Evolutionary conservation across 805 yeast species (phyloP), one percentile per base, ranked within the genome.

Genomic region (Metschnikowia kunwiensis): DNA sequence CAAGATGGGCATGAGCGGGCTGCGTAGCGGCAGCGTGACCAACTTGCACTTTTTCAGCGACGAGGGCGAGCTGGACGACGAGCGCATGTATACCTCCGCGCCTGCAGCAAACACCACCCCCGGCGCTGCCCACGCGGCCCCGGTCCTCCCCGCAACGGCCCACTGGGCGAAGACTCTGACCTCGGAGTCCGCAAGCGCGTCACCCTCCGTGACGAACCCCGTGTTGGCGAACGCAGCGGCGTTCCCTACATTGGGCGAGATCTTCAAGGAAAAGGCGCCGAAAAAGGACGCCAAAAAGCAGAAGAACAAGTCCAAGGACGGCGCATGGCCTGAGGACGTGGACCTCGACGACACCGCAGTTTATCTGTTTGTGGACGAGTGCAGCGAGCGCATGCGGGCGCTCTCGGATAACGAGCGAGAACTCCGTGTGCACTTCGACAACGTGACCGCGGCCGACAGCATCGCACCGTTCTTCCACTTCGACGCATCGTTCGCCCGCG

Each of bases 121-220:
- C 10, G 36, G 34, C 10, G 23, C 32, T n/a, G 25, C 19, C 13
- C 40, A 42, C 20, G 32, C 46, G 11, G 44, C 53, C 5, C 72
- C 77, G 3, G 74, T 80, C 3, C 68, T 85, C 34, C 93, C 93
- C 7, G 73, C 82, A 1, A 74, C 87, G 13, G 53, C 50, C 24
- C 53, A 31, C 24, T 43, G 49, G 47, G 68, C 69, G 5, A 60
- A 57, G 40, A 20, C 36, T 5, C 35, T 14, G 40, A 49, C 46
- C 16, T 40, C 54, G 10, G 47, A 44, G 10, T 56, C 60, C 7
- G 60, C 57, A 23, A 54, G 58, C 23, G 58, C 56, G 15, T 64
- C 72, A 3, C 72, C 75, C 6, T 51, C 70, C 4, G 61, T 59
- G 6, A 55, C 57, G 29, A 54, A 51, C 34, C 53, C 61, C 5